phyloP scores from a whole-genome alignment of 2,329 filamentous ascomycete species.

The Aspergillus pseudonomiae region DNA sequence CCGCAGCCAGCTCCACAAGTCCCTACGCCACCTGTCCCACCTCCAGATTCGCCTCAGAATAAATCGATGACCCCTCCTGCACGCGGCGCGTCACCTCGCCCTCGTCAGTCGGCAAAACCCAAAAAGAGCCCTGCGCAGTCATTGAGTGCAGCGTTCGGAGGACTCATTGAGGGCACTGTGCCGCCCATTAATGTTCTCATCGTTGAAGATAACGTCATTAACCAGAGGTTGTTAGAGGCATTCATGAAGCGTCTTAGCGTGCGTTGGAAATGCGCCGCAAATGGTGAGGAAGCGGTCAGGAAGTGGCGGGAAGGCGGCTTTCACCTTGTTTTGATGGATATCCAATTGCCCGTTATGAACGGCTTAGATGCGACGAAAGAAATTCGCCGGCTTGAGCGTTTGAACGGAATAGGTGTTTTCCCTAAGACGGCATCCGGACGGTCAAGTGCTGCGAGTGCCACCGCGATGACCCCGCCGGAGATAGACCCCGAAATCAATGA shows the following conservation, averaged over 20 bases:
- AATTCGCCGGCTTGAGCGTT: slow-evolving; percentile 82
- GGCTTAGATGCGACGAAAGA: slow-evolving; percentile 93
- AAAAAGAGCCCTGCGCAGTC: slow-evolving; percentile 38
- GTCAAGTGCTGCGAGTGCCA: slow-evolving; percentile 42
- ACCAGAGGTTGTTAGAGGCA: slow-evolving; percentile 86
- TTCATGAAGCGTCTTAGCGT: slow-evolving; percentile 97
- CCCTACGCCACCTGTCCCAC: slow-evolving; percentile 38
- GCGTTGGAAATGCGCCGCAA: slow-evolving; percentile 95
- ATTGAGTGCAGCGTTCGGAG: slow-evolving; percentile 53
- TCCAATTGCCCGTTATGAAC: slow-evolving; percentile 95
- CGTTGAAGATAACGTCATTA: slow-evolving; percentile 98
- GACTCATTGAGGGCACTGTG: slow-evolving; percentile 76
- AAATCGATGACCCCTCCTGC: slow-evolving; percentile 40
- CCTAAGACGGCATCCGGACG: slow-evolving; percentile 65
- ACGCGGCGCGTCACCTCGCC: slow-evolving; percentile 53
- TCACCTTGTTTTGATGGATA: slow-evolving; percentile 97
- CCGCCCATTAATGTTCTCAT: slow-evolving; percentile 97
- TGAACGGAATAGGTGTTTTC: slow-evolving; percentile 93
- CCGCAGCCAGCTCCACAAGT: slow-evolving; percentile 32
- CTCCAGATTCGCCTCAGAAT: slow-evolving; percentile 41
- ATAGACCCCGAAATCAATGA: slow-evolving; percentile 23
- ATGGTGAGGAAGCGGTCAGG: slow-evolving; percentile 86
- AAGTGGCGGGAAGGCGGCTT: slow-evolving; percentile 94
- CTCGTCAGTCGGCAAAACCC: slow-evolving; percentile 33
- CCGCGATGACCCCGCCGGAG: slow-evolving; percentile 22